phyloP scores from a whole-genome alignment of 73 alveolate genomes.

The Paramecium pentaurelia region DNA sequence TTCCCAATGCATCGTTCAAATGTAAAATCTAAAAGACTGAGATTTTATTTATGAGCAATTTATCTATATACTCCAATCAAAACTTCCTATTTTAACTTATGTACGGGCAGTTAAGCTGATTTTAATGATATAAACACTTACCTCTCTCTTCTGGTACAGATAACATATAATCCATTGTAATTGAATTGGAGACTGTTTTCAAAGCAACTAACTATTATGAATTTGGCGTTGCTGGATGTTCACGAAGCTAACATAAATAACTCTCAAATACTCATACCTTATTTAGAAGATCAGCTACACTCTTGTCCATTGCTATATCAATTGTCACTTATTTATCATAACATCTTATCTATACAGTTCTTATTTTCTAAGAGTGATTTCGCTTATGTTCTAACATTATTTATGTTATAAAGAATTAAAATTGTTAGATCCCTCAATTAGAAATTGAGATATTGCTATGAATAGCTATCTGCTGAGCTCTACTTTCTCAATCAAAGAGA shows the following conservation, averaged over 20 bases:
- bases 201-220: background rate
- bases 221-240: conserved; percentile 49
- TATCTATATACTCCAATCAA: background rate
- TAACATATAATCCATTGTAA: conserved; percentile 21
- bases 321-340: background rate
- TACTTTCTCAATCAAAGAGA: conserved; percentile 50
- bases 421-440: conserved; percentile 1
- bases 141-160: conserved; percentile 47
- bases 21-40: conserved; percentile 16
- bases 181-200: background rate
- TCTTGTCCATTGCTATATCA: background rate
- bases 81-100: background rate
- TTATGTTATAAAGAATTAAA: conserved; percentile 15
- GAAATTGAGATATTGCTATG: background rate
- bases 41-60: background rate
- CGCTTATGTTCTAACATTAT: conserved; percentile 12
- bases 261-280: background rate
- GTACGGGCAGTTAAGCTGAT: background rate
- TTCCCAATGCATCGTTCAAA: conserved; percentile 56
- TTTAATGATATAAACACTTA: background rate
- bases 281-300: background rate
- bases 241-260: background rate
- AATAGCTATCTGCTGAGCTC: conserved; percentile 41
- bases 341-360: background rate
- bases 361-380: background rate